These are phyloP conservation scores for Lagerstroemia speciosa DNA, from an alignment of 345 rosid species.

Conservation along the genomic window DNA sequence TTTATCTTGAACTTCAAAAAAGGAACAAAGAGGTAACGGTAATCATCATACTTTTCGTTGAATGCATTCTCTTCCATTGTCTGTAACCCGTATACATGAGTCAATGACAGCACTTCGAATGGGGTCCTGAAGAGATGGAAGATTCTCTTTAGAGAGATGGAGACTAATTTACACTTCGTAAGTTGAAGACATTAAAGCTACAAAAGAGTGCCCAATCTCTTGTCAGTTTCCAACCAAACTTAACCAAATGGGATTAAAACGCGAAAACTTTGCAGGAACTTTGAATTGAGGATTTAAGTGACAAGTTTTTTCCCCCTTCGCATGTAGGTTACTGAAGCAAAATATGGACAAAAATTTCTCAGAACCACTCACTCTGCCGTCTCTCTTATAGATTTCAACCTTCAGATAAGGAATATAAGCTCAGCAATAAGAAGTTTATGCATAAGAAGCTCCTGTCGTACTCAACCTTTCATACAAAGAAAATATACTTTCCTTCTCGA, in stretches of 20 bases:
- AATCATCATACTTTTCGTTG: slow-evolving; percentile 50
- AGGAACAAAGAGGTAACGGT: slow-evolving; percentile 2
- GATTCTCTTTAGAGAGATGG: slow-evolving; percentile 8
- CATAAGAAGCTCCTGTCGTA: neutral
- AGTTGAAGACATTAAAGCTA: neutral
- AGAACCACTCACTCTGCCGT: neutral
- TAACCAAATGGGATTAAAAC: neutral
- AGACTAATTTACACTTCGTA: neutral
- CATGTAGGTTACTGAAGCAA: neutral
- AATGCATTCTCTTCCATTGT: slow-evolving; percentile 86
- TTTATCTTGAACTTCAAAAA: neutral
- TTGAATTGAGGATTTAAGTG: neutral
- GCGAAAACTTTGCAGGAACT: neutral
- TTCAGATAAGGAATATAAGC: neutral
- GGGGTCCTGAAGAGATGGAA: slow-evolving; percentile 44
- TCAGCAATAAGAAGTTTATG: neutral
- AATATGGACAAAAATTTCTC: neutral
- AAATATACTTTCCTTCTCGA: neutral
- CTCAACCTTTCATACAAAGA: neutral
- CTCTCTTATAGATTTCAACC: neutral
- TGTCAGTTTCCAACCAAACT: neutral
- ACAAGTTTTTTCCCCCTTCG: neutral
- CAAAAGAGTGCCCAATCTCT: neutral
- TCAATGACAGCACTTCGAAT: slow-evolving; percentile 63
- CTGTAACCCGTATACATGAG: slow-evolving; percentile 68